Base-by-base conservation (phyloP, 768 basidiomycete genomes). In the Megacollybia marginata region DNA sequence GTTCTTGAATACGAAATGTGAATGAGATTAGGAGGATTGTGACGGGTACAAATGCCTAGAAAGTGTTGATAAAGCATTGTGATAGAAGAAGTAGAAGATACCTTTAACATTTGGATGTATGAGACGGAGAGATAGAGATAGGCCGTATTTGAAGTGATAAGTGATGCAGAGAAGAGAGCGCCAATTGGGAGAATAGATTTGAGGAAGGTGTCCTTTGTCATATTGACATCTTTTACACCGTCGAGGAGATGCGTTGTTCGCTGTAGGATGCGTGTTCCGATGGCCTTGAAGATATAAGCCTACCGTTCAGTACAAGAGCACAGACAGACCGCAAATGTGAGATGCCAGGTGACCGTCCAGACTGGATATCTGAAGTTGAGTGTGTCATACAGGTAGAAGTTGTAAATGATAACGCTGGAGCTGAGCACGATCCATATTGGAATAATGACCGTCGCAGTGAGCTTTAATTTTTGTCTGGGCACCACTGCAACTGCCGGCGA, bases 81-180 rank as follows among this genome's bases (percentile, higher is more conserved):
- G 5, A 28, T 15, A 44, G 5, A 2, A 31, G 44, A 4, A 13
- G 11, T 10, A 19, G 10, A 44, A 19, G 5, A 4, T 15, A 85
- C 87, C 79, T 92, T 92, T 64, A 94, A 82, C 91, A 97, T 92
- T 67, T 98, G 95, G 57, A 98, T 97, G 68, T 95, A 98, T 0
- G 90, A 82, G 10, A 95, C 91, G 56, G 83, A 86, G 55, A 98
- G 80, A 59, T 91, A 85, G 18, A 96, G 82, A 66, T 94, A 95
- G 2, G 92, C 92, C 2, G 87, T 88, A 67, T 98, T 98, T 69
- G 83, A 87, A 51, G 94, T 74, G 58, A 97, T 73, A 48, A 98
- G 79, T 52, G 88, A 92, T 20, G 85, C 95, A 33, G 87, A 90
- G 77, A 98, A 98, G 50, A 98, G 80, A 20, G 93, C 62, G 19